A percentile compares a stretch with the other conserved stretches of the same genome.
Conservation (phyloP, 129 eudicot species). For the Smallanthus sonchifolius region DNA sequence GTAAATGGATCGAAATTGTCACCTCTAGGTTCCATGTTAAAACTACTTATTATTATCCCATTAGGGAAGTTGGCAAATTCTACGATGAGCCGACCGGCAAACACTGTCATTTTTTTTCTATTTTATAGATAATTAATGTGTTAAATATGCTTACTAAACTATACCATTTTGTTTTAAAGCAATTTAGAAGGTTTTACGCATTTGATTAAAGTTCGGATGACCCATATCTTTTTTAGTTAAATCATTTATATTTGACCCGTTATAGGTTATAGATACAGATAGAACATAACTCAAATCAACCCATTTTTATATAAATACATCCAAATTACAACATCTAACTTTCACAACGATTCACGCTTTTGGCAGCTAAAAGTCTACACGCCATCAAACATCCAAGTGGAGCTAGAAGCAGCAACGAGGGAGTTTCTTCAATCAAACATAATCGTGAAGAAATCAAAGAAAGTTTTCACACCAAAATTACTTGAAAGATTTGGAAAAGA, state of each 20-base stretch:
- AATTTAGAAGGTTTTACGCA: neutral
- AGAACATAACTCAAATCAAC: neutral
- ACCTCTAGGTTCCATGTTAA: neutral
- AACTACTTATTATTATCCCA: neutral
- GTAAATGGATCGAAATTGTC: no score
- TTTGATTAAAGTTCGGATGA: neutral
- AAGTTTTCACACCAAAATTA: constrained; percentile 58
- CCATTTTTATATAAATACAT: neutral
- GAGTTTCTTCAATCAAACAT: constrained; percentile 72
- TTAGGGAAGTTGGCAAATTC: no score
- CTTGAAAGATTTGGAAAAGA: constrained; percentile 69
- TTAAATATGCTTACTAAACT: neutral
- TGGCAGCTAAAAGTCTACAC: constrained; percentile 73
- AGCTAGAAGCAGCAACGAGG: constrained; percentile 60
- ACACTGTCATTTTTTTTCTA: neutral
- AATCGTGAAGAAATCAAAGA: constrained; percentile 72
- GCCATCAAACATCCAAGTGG: constrained; percentile 55
- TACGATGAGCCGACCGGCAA: neutral
- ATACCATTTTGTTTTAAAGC: neutral
- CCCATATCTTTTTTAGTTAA: neutral
- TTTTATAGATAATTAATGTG: neutral
- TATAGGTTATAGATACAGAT: no score
- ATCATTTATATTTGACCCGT: neutral
- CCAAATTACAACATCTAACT: neutral
- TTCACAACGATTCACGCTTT: neutral